Evolutionary conservation across 1,139 yeast genomes (phyloP).

Genomic region (Candida tunisiensis): DNA sequence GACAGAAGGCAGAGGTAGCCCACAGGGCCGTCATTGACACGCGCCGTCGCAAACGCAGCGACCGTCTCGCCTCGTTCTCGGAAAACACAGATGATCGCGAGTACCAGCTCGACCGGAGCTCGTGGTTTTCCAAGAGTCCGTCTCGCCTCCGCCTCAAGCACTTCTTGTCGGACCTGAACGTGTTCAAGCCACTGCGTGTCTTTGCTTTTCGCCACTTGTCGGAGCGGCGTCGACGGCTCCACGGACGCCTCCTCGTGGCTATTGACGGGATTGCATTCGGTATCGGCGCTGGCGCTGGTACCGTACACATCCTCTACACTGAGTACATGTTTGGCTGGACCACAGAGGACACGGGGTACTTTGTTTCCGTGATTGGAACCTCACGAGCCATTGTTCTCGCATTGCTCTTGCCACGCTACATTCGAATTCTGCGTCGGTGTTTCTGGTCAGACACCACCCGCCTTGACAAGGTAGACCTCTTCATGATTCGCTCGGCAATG

Average conservation of each 20-base stretch:
- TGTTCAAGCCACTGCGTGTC: conserved; percentile 30
- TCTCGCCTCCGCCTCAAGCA: no score
- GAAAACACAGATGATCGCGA: conserved; percentile 2
- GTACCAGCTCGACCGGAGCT: conserved; percentile 1
- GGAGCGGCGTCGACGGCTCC: conserved; percentile 16
- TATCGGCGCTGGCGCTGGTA: conserved; percentile 21
- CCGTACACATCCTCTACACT: conserved; percentile 38
- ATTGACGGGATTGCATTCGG: conserved; percentile 25
- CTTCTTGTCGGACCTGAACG: conserved; percentile 7
- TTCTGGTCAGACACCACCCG: neutral
- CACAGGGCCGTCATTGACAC: no score
- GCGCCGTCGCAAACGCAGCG: no score
- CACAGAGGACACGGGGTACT: conserved; percentile 40
- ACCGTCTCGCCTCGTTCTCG: neutral
- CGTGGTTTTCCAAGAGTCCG: conserved; percentile 2
- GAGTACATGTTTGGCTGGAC: conserved; percentile 44
- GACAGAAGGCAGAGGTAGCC: conserved; percentile 22
- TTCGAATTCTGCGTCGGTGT: conserved; percentile 11
- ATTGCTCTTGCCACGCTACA: conserved; percentile 24
- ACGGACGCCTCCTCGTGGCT: conserved; percentile 29
- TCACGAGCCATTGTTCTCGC: conserved; percentile 27
- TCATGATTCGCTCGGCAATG: conserved; percentile 25
- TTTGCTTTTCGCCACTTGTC: conserved; percentile 21
- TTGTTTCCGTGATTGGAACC: conserved; percentile 37
- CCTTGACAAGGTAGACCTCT: conserved; percentile 40